Evolutionary conservation across 2,329 filamentous ascomycete species (phyloP), one percentile per base, ranked within the genome.

Genomic region (Trichoderma sp.): DNA sequence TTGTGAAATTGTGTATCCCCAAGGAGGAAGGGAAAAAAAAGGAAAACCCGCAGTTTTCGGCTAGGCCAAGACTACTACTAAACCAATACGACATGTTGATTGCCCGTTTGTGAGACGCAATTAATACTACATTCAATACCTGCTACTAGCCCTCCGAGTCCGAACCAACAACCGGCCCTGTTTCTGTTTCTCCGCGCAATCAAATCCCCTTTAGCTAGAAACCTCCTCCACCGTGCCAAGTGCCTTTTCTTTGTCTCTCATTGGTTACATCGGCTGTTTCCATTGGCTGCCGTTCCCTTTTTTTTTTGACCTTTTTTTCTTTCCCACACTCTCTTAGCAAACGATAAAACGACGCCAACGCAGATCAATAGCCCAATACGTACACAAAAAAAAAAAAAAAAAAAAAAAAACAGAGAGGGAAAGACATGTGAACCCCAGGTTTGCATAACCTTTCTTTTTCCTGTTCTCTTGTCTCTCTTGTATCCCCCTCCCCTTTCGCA

Each of bases 321-420:
- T 18, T 46, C 8, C 7, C 2, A n/a, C 8, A n/a, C 7, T 46
- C n/a, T 4, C 16, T 5, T 21, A 4, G 43, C 10, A 46, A 46
- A 39, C 37, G 37, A 39, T 39, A 39, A 39, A 64, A 37, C 18
- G 30, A 26, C 43, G 60, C 28, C 28, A 52, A 52, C 46, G 46
- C 43, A 63, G 28, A 37, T 30, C 59, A 52, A 63, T 63, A 63
- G 32, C 59, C 59, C 14, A 63, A 54, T 55, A 5, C 49, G 59
- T 51, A 26, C 34, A 52, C 2, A 26, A 26, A 26, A 26, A 26
- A 34, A 11, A 46, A 21, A 18, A 26, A 26, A 26, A 26, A 26
- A 26, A 34, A 11, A 46, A 21, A 18, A 60, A 16, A 43, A 46
- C 28, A 46, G 28, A 28, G 39, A 46, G 28, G 4, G 7, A 18